These are phyloP conservation scores for Toxicodendron radicans DNA, from an alignment of 345 rosid genomes.

Conservation along the genomic window DNA sequence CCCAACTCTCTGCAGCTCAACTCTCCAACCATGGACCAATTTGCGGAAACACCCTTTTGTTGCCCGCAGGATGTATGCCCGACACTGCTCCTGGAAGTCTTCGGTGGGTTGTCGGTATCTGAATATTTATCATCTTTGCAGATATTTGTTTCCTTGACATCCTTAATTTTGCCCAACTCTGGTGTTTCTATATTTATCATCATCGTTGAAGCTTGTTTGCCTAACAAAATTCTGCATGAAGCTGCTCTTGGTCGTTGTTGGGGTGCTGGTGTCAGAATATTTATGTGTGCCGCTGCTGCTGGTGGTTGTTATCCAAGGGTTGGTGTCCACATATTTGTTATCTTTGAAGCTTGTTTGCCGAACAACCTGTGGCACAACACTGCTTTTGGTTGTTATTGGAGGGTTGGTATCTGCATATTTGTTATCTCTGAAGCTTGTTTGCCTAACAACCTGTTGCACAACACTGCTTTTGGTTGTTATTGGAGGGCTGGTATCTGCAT, in stretches of 20 bases:
- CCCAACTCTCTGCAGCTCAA: too few relatives aligned
- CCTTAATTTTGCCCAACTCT: background rate
- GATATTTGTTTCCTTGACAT: too few relatives aligned
- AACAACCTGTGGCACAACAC: background rate
- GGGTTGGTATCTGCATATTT: too few relatives aligned
- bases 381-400: too few relatives aligned
- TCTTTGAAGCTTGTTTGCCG: background rate
- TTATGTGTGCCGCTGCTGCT: too few relatives aligned
- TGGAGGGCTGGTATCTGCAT: too few relatives aligned
- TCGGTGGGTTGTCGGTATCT: background rate
- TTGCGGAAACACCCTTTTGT: background rate
- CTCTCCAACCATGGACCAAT: too few relatives aligned
- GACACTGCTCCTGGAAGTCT: background rate
- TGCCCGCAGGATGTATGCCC: background rate
- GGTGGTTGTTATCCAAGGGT: background rate
- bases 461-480: too few relatives aligned
- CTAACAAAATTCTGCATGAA: background rate
- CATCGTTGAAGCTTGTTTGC: background rate
- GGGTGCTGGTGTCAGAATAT: too few relatives aligned
- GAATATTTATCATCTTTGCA: background rate
- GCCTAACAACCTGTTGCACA: too few relatives aligned
- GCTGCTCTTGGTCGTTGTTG: background rate
- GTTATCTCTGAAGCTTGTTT: too few relatives aligned
- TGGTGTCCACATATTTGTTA: too few relatives aligned
- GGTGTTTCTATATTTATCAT: background rate